These are phyloP conservation scores for Hyaloscypha finlandica DNA, from an alignment of 495 filamentous ascomycete species.

Conservation along the genomic window DNA sequence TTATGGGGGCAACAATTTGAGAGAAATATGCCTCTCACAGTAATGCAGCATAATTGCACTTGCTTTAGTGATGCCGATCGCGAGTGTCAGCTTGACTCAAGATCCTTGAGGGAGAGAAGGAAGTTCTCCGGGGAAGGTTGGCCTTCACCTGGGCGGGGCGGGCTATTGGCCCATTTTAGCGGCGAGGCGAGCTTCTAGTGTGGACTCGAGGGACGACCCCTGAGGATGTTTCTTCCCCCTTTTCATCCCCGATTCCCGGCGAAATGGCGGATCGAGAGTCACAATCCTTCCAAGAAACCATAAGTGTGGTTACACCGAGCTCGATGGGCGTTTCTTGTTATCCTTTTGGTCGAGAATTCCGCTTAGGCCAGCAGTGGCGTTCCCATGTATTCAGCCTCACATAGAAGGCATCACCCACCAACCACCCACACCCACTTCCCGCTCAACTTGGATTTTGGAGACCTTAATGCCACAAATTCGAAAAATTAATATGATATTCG, in stretches of 20 bases:
- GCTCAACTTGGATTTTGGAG: too few relatives aligned
- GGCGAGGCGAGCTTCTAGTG: background rate
- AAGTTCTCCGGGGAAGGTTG: background rate
- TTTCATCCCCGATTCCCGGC: background rate
- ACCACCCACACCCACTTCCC: too few relatives aligned
- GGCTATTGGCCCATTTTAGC: background rate
- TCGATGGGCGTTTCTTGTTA: too few relatives aligned
- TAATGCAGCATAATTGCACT: background rate
- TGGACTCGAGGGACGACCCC: background rate
- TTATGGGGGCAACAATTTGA: background rate
- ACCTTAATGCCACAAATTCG: too few relatives aligned
- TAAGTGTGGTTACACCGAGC: background rate
- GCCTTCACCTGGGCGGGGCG: background rate
- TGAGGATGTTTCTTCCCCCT: background rate
- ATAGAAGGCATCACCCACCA: too few relatives aligned
- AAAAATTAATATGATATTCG: too few relatives aligned
- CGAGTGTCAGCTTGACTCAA: background rate
- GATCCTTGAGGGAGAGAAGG: background rate
- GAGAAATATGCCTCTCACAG: background rate
- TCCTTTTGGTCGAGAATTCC: too few relatives aligned
- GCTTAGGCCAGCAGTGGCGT: too few relatives aligned
- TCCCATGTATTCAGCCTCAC: too few relatives aligned
- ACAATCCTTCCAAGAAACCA: background rate
- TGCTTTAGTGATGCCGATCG: background rate
- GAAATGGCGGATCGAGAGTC: background rate